Evolutionary conservation across 2,329 filamentous ascomycete genomes (phyloP), one percentile per base, ranked within the genome.

Genomic region (Colletotrichum navitas): DNA sequence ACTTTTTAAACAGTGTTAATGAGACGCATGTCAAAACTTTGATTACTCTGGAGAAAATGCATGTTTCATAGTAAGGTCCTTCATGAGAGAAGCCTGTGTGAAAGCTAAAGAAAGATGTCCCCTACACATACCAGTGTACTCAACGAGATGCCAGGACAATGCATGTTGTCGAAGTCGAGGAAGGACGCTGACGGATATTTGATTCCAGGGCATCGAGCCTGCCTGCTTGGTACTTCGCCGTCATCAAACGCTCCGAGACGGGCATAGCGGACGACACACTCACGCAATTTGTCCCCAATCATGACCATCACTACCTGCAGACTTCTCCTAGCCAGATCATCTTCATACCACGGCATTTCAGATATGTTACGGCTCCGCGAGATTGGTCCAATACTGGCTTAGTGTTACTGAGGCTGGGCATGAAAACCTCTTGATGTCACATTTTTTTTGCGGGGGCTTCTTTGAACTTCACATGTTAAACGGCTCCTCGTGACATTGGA

Each of bases 381-480:
- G 29, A 62, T 34, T 32, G 8, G 21, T 18, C 59, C 43, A 7
- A 49, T 51, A 62, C 18, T 39, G 59, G 59, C 43, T 36, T 51
- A 49, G 43, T 43, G 21, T 49, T 62, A 29, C 43, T 62, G 59
- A 29, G 11, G 21, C 11, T 32, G 21, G 32, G 14, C 26, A 60
- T n/a, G 21, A 47, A 16, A 26, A 24, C 14, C 14, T 43, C 55
- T 29, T 18, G 39, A 29, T 18, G 29, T 43, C 58, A 60, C 39
- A 29, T 29, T 29, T 29, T 29, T 29, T 29, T 26, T 32, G 29
- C 11, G 47, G 45, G n/a, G 18, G 56, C 7, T 43, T 29, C 11
- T 34, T n/a, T 16, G 18, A 60, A 14, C 41, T 47, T 47, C 56
- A 60, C 56, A 60, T 60, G 41, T 60, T 26, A 60, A 60, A 60